These are phyloP conservation scores for Carpinus fangiana DNA, from an alignment of 306 rosid genomes.

Conservation along the genomic window DNA sequence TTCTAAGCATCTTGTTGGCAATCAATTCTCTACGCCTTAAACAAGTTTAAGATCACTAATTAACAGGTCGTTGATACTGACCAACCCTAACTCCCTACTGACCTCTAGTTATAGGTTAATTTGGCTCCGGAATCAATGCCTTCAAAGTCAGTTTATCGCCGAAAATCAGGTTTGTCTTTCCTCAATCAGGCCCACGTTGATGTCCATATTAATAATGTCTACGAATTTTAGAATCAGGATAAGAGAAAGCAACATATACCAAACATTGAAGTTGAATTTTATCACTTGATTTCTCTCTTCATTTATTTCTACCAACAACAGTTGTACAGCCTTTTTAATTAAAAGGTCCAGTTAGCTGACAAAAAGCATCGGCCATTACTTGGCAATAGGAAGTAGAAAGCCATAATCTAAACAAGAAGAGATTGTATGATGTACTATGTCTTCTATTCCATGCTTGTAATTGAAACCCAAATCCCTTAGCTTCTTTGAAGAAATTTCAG, in stretches of 20 bases:
- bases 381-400: conserved; percentile 31
- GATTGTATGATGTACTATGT: conserved; percentile 52
- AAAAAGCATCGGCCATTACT: not conserved
- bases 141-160: conserved; percentile 11
- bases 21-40: not conserved
- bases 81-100: not conserved
- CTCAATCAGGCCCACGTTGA: not conserved
- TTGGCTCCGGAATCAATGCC: conserved; percentile 20
- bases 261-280: conserved; percentile 11
- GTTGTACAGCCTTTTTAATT: not conserved
- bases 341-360: not conserved
- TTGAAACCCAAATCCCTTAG: conserved; percentile 63
- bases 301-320: conserved; percentile 4
- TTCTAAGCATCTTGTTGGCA: not conserved
- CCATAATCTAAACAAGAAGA: conserved; percentile 46
- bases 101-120: conserved; percentile 18
- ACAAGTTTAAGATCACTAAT: not conserved
- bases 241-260: conserved; percentile 11
- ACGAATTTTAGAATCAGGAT: conserved; percentile 2
- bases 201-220: conserved; percentile 15
- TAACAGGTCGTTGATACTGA: not conserved
- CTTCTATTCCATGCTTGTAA: conserved; percentile 64
- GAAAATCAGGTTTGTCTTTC: conserved; percentile 19
- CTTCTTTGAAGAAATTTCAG: conserved; percentile 69
- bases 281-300: conserved; percentile 13